Evolutionary conservation across 2,329 filamentous ascomycete species (phyloP).

Genomic region (Pyricularia grisea): DNA sequence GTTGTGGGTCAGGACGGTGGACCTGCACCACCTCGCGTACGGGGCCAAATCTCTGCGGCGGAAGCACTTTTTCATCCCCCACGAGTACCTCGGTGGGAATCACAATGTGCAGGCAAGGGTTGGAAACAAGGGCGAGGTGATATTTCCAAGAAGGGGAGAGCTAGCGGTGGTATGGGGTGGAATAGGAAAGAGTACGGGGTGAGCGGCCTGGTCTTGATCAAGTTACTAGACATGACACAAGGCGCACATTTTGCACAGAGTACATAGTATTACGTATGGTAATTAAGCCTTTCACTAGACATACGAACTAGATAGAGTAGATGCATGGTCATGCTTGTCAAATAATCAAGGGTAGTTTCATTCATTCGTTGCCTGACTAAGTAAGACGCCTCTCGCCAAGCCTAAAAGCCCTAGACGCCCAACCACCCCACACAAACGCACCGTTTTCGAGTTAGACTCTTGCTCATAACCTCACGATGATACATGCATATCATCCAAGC

Average conservation of each 20-base stretch:
- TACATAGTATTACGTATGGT: too few species aligned
- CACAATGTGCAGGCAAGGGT: conserved; percentile 4
- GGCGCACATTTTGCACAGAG: too few species aligned
- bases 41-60: neutral
- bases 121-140: neutral
- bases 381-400: neutral
- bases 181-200: neutral
- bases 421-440: neutral
- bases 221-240: too few species aligned
- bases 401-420: neutral
- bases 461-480: neutral
- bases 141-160: conserved; percentile 3
- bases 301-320: neutral
- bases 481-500: neutral
- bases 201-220: neutral
- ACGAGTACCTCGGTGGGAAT: conserved; percentile 6
- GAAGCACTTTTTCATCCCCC: conserved; percentile 5
- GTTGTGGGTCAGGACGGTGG: conserved; percentile 3
- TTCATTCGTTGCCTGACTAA: neutral
- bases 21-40: conserved; percentile 3
- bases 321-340: neutral
- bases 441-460: neutral
- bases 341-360: neutral
- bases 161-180: conserved; percentile 1
- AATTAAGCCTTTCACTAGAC: neutral